Conservation (phyloP, 495 filamentous ascomycete species). For the Penicillium odoratum region DNA sequence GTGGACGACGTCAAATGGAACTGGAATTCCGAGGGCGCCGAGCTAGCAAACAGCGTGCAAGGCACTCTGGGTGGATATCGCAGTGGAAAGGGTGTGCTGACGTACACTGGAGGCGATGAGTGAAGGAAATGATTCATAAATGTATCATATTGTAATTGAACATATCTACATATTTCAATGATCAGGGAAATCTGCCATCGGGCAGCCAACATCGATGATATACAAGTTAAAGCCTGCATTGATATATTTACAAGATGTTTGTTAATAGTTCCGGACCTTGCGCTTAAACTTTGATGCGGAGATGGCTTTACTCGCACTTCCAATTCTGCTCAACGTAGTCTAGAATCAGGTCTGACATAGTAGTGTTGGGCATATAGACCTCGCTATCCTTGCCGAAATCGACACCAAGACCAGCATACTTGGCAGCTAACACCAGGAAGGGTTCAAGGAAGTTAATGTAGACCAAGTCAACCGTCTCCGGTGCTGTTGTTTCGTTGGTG, state of each 20-base stretch:
- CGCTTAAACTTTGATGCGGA: background rate
- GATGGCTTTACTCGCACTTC: conserved; percentile 41
- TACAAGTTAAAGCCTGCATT: background rate
- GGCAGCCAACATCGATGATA: background rate
- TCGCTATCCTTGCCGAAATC: conserved; percentile 58
- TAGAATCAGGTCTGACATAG: conserved; percentile 71
- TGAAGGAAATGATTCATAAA: background rate
- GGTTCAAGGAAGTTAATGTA: conserved; percentile 89
- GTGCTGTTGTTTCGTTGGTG: conserved; percentile 37
- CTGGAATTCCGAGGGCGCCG: conserved; percentile 68
- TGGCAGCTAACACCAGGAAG: conserved; percentile 71
- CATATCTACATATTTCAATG: background rate
- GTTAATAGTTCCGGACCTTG: background rate
- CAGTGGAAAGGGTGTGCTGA: conserved; percentile 85
- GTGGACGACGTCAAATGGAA: conserved; percentile 77
- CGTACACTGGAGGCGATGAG: conserved; percentile 60
- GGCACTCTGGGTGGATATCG: conserved; percentile 78
- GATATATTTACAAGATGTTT: background rate
- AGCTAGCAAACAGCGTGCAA: conserved; percentile 63
- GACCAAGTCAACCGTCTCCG: conserved; percentile 78
- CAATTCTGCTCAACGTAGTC: conserved; percentile 82
- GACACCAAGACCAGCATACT: conserved; percentile 60
- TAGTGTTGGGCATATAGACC: conserved; percentile 62
- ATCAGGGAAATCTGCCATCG: background rate
- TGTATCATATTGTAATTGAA: conserved; percentile 13